These are phyloP conservation scores for Tirmania nivea DNA, from an alignment of 495 filamentous ascomycete species.

Conservation along the genomic window DNA sequence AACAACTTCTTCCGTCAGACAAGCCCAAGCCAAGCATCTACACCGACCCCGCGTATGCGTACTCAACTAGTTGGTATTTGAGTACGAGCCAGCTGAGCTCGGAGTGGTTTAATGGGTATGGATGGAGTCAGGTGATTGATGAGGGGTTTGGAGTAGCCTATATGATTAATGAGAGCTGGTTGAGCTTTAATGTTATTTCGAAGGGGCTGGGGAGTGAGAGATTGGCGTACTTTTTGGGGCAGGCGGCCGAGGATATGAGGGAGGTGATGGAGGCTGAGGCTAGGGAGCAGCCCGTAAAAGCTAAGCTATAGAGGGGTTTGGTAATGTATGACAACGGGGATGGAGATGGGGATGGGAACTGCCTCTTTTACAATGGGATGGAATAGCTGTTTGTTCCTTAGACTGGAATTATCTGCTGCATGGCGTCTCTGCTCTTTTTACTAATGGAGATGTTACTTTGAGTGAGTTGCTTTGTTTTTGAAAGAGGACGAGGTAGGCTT, in stretches of 20 bases:
- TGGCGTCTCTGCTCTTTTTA: too few species aligned
- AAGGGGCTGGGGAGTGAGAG: constrained; percentile 78
- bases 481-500: too few species aligned
- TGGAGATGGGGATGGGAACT: neutral
- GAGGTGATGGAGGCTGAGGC: constrained; percentile 70
- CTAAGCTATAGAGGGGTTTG: constrained; percentile 46
- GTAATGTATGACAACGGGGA: neutral
- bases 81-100: constrained; percentile 74
- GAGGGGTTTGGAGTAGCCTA: constrained; percentile 94
- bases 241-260: constrained; percentile 75
- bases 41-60: constrained; percentile 65
- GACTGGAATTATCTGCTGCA: too few species aligned
- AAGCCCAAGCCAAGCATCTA: constrained; percentile 66
- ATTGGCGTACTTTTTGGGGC: constrained; percentile 87
- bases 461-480: too few species aligned
- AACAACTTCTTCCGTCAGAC: constrained; percentile 65
- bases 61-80: constrained; percentile 76
- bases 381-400: too few species aligned
- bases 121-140: constrained; percentile 97
- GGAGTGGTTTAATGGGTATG: constrained; percentile 98
- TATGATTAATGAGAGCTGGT: constrained; percentile 96
- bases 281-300: constrained; percentile 45
- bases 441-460: too few species aligned
- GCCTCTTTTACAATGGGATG: too few species aligned
- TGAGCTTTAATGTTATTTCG: constrained; percentile 96